These are phyloP conservation scores for Groenewaldozyma sp. DNA, from an alignment of 1,139 yeast genomes.

Conservation along the genomic window DNA sequence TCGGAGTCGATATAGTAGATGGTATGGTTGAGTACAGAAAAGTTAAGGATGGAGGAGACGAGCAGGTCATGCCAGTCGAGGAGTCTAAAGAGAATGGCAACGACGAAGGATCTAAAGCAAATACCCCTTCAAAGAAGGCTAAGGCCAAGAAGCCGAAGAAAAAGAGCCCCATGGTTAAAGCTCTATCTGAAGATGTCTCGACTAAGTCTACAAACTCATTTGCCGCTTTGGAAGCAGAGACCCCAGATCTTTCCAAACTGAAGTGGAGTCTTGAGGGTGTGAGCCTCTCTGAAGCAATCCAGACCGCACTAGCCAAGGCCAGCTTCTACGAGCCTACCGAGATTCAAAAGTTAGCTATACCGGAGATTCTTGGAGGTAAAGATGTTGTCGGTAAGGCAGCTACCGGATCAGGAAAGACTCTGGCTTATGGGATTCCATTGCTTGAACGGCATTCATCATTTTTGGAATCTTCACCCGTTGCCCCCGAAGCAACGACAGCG, in stretches of 20 bases:
- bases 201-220: slow-evolving; percentile 20
- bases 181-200: slow-evolving; percentile 19
- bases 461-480: background rate
- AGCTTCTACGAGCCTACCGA: slow-evolving; percentile 68
- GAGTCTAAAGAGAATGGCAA: slow-evolving; percentile 13
- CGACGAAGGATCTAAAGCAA: slow-evolving; percentile 7
- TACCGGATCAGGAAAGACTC: slow-evolving; percentile 96
- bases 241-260: slow-evolving; percentile 16
- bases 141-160: slow-evolving; percentile 13
- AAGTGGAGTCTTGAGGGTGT: slow-evolving; percentile 23
- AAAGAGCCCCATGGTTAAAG: slow-evolving; percentile 8
- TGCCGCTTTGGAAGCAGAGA: slow-evolving; percentile 19
- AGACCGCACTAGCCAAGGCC: slow-evolving; percentile 51
- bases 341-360: slow-evolving; percentile 72
- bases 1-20: slow-evolving; percentile 49
- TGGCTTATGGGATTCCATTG: slow-evolving; percentile 94
- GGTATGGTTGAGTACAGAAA: slow-evolving; percentile 31
- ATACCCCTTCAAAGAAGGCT: slow-evolving; percentile 1
- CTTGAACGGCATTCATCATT: slow-evolving; percentile 43
- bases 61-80: too few species aligned
- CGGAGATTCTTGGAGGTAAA: slow-evolving; percentile 58
- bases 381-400: slow-evolving; percentile 95
- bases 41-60: slow-evolving; percentile 17
- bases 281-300: slow-evolving; percentile 42
- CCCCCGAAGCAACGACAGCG: slow-evolving; percentile 2